Percentiles rank a stretch among this genome's conserved stretches.
Conservation (phyloP, 768 basidiomycete genomes). For the Phylloporus rhodoxanthus region DNA sequence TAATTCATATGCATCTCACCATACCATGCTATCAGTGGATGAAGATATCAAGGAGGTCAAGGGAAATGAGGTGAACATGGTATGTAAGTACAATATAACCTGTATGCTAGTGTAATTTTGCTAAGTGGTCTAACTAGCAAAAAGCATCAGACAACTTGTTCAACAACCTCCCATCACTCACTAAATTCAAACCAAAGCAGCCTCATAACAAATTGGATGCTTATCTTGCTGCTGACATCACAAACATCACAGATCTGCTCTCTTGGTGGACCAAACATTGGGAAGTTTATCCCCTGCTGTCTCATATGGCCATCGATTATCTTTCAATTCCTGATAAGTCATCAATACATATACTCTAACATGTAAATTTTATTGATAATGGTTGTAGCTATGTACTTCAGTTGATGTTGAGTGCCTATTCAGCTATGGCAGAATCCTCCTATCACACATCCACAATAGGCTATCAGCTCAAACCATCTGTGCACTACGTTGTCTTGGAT, state of each 20-base stretch:
- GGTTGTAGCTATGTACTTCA: slow-evolving; percentile 28
- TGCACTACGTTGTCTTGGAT: slow-evolving; percentile 30
- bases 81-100: not conserved
- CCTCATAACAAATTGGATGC: not conserved
- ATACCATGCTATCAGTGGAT: no score
- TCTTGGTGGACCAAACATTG: not conserved
- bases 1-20: not conserved
- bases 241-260: not conserved
- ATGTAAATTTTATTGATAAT: not conserved
- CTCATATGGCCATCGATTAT: not conserved
- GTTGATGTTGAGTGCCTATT: slow-evolving; percentile 30
- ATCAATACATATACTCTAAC: no score
- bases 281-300: not conserved
- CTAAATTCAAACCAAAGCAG: not conserved
- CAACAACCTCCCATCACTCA: not conserved
- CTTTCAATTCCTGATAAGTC: not conserved
- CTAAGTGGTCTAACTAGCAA: no score
- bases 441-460: slow-evolving; percentile 23
- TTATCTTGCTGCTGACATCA: not conserved
- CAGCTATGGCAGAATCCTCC: slow-evolving; percentile 21
- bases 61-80: not conserved
- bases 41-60: no score
- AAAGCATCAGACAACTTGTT: not conserved
- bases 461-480: slow-evolving; percentile 22
- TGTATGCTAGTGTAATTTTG: no score